A percentile compares a stretch with the other conserved stretches of the same genome.
Evolutionary conservation across 1,139 yeast genomes (phyloP).

Genomic region (Yamadazyma atmosphaerica): DNA sequence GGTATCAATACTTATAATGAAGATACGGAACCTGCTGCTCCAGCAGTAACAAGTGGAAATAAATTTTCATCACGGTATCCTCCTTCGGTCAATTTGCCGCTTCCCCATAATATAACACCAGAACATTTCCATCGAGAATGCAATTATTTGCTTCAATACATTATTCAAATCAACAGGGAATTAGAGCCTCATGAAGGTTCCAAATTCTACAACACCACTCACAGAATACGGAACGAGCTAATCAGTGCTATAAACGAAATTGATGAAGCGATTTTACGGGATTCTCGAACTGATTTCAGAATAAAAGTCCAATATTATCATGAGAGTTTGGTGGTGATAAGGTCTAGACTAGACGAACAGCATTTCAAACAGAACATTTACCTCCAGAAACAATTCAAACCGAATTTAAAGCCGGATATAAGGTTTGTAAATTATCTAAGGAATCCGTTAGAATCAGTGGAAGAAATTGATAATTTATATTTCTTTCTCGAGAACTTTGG

Average conservation of each 20-base stretch:
- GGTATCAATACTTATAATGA: conserved; percentile 3
- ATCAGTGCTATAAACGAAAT: conserved; percentile 33
- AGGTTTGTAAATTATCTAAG: conserved; percentile 10
- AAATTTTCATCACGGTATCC: neutral
- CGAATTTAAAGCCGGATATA: conserved; percentile 14
- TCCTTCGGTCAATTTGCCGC: conserved; percentile 3
- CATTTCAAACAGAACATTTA: conserved; percentile 13
- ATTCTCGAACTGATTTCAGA: conserved; percentile 24
- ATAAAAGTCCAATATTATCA: conserved; percentile 28
- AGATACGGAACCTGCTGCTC: conserved; percentile 1
- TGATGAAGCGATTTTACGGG: conserved; percentile 29
- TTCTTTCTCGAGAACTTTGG: conserved; percentile 15
- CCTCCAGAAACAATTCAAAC: conserved; percentile 13
- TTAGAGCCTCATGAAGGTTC: conserved; percentile 17
- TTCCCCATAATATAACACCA: conserved; percentile 21
- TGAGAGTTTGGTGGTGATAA: conserved; percentile 24
- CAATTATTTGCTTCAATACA: conserved; percentile 30
- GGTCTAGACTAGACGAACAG: conserved; percentile 35
- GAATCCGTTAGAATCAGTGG: conserved; percentile 13
- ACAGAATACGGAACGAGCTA: conserved; percentile 28
- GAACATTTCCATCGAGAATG: conserved; percentile 36
- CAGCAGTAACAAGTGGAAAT: conserved; percentile 5
- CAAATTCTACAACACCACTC: conserved; percentile 14
- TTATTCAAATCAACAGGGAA: conserved; percentile 23
- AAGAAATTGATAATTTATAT: conserved; percentile 12